Conservation (phyloP, 306 rosid species). For the Cucurbita moschata region DNA sequence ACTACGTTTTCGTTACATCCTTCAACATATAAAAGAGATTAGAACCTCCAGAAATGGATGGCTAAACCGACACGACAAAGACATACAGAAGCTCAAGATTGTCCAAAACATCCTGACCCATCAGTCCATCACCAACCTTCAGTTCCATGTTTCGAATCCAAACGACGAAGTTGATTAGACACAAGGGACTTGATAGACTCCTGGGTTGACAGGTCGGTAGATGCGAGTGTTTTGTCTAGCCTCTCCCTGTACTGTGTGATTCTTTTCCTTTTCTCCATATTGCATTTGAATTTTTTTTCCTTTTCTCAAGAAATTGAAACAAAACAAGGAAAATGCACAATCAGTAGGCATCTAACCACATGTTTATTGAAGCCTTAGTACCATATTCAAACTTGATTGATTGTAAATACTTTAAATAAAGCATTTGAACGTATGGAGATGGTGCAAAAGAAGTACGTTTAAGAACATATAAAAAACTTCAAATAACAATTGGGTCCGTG, state of each 20-base stretch:
- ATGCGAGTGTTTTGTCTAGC: slow-evolving; percentile 56
- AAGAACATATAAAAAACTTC: neutral
- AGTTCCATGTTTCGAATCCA: slow-evolving; percentile 26
- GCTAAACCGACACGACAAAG: neutral
- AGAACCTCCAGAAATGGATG: slow-evolving; percentile 4
- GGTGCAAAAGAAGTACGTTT: neutral
- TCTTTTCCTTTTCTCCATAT: slow-evolving; percentile 46
- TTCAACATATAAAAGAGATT: slow-evolving; percentile 17
- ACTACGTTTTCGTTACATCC: slow-evolving; percentile 34
- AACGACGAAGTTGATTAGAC: slow-evolving; percentile 35
- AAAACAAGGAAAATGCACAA: neutral
- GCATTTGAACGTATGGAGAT: neutral
- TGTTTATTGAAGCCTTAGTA: neutral
- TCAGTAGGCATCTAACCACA: neutral
- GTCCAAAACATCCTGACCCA: neutral
- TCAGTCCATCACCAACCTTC: slow-evolving; percentile 31
- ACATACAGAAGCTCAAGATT: neutral
- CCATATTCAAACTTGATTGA: neutral
- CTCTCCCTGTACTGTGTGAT: slow-evolving; percentile 67
- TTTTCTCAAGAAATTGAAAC: slow-evolving; percentile 18
- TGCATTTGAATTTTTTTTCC: slow-evolving; percentile 18
- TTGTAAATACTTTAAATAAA: neutral
- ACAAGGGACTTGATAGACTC: slow-evolving; percentile 46
- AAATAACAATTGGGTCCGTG: neutral
- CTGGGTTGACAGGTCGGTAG: slow-evolving; percentile 43